phyloP scores from a whole-genome alignment of 2,329 filamentous ascomycete species.

The Exophiala phaeomuriformis region DNA sequence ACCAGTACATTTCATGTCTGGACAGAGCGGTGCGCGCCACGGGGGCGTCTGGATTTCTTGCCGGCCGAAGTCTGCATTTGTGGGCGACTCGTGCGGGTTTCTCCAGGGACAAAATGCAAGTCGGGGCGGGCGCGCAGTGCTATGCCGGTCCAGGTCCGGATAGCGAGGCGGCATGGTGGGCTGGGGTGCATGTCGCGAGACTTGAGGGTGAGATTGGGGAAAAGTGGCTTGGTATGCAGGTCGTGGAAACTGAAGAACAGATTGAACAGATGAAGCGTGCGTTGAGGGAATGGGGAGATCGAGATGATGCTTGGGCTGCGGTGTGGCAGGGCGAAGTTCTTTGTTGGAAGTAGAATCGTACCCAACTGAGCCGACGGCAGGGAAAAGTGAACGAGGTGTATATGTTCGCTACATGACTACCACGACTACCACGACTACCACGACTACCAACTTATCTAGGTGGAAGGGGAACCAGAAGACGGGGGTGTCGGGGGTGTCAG shows the following conservation, averaged over 20 bases:
- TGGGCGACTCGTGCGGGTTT: slow-evolving; percentile 27
- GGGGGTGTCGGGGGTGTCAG: too few relatives aligned
- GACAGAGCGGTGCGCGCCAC: slow-evolving; percentile 21
- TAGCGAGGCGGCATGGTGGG: slow-evolving; percentile 13
- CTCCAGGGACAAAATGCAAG: slow-evolving; percentile 16
- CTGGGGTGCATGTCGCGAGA: slow-evolving; percentile 8
- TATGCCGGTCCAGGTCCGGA: slow-evolving; percentile 9
- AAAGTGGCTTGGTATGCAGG: slow-evolving; percentile 3
- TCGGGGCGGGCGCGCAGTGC: slow-evolving; percentile 11
- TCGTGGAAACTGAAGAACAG: slow-evolving; percentile 5
- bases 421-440: too few relatives aligned
- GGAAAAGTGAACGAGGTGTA: neutral
- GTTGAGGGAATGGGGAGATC: slow-evolving; percentile 6
- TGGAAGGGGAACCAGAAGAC: too few relatives aligned
- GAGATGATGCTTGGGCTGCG: slow-evolving; percentile 13
- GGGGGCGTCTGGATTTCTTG: slow-evolving; percentile 27
- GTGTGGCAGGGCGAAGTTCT: slow-evolving; percentile 15
- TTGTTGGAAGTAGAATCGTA: slow-evolving; percentile 10
- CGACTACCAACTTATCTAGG: too few relatives aligned
- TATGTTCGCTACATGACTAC: too few relatives aligned
- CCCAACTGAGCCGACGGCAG: neutral
- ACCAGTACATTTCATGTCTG: slow-evolving; percentile 23
- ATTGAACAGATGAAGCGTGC: slow-evolving; percentile 8
- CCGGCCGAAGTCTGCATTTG: slow-evolving; percentile 23
- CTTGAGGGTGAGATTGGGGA: slow-evolving; percentile 11